Base-by-base conservation (phyloP, 2,329 filamentous ascomycete species). In the Epichloe hybrida region DNA sequence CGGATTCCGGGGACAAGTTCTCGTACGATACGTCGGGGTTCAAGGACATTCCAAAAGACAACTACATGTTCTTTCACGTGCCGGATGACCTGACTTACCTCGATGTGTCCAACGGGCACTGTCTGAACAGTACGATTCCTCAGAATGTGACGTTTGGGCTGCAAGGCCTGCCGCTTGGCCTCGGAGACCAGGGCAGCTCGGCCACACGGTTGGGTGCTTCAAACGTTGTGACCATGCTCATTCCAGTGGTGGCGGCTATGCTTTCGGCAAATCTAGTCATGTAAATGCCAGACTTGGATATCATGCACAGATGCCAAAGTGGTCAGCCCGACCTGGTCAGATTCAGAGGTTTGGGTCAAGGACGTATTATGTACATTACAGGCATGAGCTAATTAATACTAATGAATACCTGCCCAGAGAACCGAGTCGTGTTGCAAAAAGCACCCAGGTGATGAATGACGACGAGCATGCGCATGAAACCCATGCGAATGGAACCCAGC, bases 1-100 rank as follows among this genome's bases (percentile, higher is more conserved):
- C 86, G 0, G 86, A 90, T 56, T 56, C 65, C 0, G 73, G 71
- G 1, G 79, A 87, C 63, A 74, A 75, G 54, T 88, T 89, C 65
- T 85, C 86, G 0, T 90, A 90, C 65, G 76, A 89, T 59, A 90
- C 86, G 0, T 72, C 71, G 21, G 82, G 81, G 0, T 90, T 90
- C 68, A 70, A 86, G 66, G 75, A 70, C 3, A 62, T 90, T 42
- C 76, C 83, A 48, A 77, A 83, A 62, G 72, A 72, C 35, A 76
- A 71, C 56, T 90, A 88, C 68, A 89, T 90, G 85, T 90, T 91
- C 69, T 90, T 91, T 72, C 69, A 75, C 15, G 74, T 83, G 17
- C 76, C 85, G 1, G 80, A 88, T 62, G 86, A 90, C 57, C 65
- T 90, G 38, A 73, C 59, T 6, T 72, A 74, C 3, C 65, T 88